A percentile compares a stretch with the other conserved stretches of the same genome.
phyloP scores from a whole-genome alignment of 2,329 filamentous ascomycete genomes.

The Thermothelomyces thermophilus region DNA sequence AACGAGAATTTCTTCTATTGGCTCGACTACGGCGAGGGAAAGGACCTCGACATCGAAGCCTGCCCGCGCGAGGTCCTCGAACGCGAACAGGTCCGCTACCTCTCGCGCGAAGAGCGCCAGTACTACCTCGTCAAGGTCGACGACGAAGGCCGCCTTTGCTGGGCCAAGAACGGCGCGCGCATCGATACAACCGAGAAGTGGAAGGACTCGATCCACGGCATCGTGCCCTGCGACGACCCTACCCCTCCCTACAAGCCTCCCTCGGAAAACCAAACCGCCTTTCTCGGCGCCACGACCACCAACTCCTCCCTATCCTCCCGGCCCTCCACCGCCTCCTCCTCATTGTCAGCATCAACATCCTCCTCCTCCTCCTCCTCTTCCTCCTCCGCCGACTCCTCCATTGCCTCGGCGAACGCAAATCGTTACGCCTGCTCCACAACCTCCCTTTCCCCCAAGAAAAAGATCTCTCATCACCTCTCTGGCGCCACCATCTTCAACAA shows the following conservation, averaged over 20 bases:
- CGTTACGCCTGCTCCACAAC: slow-evolving; percentile 38
- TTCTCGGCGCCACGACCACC: slow-evolving; percentile 25
- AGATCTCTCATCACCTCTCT: slow-evolving; percentile 58
- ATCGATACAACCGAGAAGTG: slow-evolving; percentile 71
- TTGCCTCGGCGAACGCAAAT: slow-evolving; percentile 51
- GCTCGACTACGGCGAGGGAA: slow-evolving; percentile 77
- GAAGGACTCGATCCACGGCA: slow-evolving; percentile 73
- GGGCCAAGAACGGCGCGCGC: slow-evolving; percentile 73
- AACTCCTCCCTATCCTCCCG: slow-evolving; percentile 20
- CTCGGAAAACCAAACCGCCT: slow-evolving; percentile 28
- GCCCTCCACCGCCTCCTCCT: slow-evolving; percentile 2
- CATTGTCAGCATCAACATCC: background rate
- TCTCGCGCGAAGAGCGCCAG: slow-evolving; percentile 73
- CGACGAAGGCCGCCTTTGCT: slow-evolving; percentile 66
- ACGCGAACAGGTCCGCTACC: slow-evolving; percentile 72
- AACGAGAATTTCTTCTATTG: slow-evolving; percentile 91
- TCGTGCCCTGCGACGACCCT: slow-evolving; percentile 56
- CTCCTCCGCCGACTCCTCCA: slow-evolving; percentile 53
- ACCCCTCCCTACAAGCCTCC: slow-evolving; percentile 44
- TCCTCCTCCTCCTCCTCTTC: slow-evolving; percentile 36
- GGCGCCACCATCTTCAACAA: slow-evolving; percentile 70
- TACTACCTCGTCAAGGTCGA: slow-evolving; percentile 77
- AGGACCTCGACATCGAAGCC: slow-evolving; percentile 58
- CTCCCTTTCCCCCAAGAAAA: slow-evolving; percentile 52
- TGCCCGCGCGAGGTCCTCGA: slow-evolving; percentile 71